Conservation (phyloP, 345 rosid species). For the Boechera retrofracta region DNA sequence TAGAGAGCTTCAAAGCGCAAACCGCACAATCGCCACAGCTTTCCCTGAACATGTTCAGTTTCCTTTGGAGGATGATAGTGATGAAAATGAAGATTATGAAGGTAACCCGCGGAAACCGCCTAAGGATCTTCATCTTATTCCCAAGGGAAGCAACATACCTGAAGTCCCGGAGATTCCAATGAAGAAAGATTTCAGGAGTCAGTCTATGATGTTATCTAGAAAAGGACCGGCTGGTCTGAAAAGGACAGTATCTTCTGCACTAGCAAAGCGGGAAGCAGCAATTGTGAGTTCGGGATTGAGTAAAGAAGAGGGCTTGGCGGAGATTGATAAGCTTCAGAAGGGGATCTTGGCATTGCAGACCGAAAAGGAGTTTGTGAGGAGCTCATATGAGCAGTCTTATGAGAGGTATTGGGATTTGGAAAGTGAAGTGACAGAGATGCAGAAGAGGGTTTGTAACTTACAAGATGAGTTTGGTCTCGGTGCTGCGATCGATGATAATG, state of each 20-base stretch:
- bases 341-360: conserved; percentile 72
- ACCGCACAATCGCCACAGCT: conserved; percentile 70
- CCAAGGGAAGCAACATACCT: conserved; percentile 49
- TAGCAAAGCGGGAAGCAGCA: conserved; percentile 38
- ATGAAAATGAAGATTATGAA: conserved; percentile 35
- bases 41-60: conserved; percentile 74
- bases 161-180: conserved; percentile 53
- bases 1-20: conserved; percentile 80
- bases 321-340: conserved; percentile 72
- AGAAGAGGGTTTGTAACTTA: conserved; percentile 57
- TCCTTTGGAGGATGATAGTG: conserved; percentile 58
- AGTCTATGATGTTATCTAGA: conserved; percentile 44
- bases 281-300: conserved; percentile 56
- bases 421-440: conserved; percentile 60
- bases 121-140: conserved; percentile 35
- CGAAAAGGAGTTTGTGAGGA: conserved; percentile 74
- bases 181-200: conserved; percentile 57
- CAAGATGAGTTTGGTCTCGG: conserved; percentile 81
- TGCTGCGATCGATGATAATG: conserved; percentile 64
- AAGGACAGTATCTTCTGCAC: conserved; percentile 38
- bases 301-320: conserved; percentile 61
- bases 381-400: conserved; percentile 56
- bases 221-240: conserved; percentile 49
- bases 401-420: conserved; percentile 68
- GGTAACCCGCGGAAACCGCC: conserved; percentile 28